phyloP scores from a whole-genome alignment of 1,139 yeast species.

The Starmera stellimalicola region DNA sequence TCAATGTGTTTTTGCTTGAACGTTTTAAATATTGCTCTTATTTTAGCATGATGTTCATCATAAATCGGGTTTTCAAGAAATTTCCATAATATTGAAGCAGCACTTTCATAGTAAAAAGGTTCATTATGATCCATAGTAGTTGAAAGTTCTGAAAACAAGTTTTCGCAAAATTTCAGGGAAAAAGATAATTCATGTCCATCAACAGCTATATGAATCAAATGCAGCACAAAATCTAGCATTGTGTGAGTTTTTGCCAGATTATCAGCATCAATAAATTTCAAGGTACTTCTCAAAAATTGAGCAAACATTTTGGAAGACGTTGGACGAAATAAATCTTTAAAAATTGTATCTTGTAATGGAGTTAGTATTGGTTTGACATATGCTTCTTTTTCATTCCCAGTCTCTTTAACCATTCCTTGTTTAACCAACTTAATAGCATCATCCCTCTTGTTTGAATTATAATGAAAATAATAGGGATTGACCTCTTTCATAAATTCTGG shows the following conservation, averaged over 20 bases:
- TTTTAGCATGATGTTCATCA: conserved; percentile 37
- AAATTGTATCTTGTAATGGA: conserved; percentile 26
- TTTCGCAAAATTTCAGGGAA: conserved; percentile 11
- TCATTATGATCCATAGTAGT: conserved; percentile 25
- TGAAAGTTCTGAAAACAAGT: conserved; percentile 26
- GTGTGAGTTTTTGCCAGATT: conserved; percentile 40
- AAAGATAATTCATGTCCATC: conserved; percentile 16
- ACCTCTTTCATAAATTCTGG: conserved; percentile 43
- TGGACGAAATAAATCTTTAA: conserved; percentile 33
- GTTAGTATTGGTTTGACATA: conserved; percentile 38
- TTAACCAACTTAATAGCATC: conserved; percentile 44
- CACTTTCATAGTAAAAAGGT: conserved; percentile 30
- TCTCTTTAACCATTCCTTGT: conserved; percentile 22
- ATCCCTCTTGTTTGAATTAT: conserved; percentile 68
- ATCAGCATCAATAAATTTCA: conserved; percentile 32
- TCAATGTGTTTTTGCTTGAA: conserved; percentile 23
- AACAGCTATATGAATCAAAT: conserved; percentile 51
- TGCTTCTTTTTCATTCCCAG: conserved; percentile 32
- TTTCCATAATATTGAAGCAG: conserved; percentile 36
- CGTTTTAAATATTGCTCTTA: conserved; percentile 41
- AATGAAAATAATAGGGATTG: conserved; percentile 79
- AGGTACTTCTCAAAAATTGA: conserved; percentile 39
- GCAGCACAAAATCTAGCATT: conserved; percentile 50
- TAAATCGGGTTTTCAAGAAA: conserved; percentile 33
- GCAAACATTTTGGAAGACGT: conserved; percentile 44